Evolutionary conservation across 805 yeast genomes (phyloP).

Genomic region (Starmerella kuoi): DNA sequence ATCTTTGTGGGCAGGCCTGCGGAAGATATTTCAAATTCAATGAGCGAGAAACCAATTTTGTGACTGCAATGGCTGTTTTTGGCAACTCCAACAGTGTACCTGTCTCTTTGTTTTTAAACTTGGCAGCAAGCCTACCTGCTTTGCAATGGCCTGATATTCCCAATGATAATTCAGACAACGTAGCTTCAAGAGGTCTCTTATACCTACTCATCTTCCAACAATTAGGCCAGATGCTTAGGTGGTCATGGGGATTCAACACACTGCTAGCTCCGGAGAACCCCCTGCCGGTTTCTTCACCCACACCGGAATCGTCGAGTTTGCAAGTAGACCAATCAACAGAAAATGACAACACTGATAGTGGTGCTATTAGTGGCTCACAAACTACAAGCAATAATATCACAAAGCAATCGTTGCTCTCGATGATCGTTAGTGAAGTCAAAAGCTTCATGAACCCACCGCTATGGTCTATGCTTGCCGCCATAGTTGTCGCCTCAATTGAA

Average conservation of each 20-base stretch:
- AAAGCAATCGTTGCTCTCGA: not conserved
- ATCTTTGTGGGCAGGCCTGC: constrained; percentile 44
- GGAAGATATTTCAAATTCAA: constrained; percentile 47
- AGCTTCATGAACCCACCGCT: constrained; percentile 53
- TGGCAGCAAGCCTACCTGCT: constrained; percentile 47
- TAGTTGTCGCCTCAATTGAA: constrained; percentile 47
- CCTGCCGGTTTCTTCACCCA: not conserved
- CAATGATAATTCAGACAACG: constrained; percentile 42
- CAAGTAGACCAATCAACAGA: not conserved
- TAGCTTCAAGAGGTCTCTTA: constrained; percentile 50
- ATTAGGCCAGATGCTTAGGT: constrained; percentile 51
- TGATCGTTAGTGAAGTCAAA: constrained; percentile 17
- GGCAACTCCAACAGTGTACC: constrained; percentile 94
- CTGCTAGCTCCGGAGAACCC: constrained; percentile 35
- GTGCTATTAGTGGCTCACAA: not conserved
- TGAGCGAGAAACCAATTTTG: constrained; percentile 72
- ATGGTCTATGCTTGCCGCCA: constrained; percentile 50
- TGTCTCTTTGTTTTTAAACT: constrained; percentile 69
- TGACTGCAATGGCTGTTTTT: constrained; percentile 92
- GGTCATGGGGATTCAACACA: constrained; percentile 65
- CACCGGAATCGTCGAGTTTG: not conserved
- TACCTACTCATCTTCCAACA: constrained; percentile 54
- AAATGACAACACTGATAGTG: not conserved
- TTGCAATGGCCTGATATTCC: constrained; percentile 46
- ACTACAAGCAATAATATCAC: too few relatives aligned